Percentiles rank a stretch among this genome's conserved stretches.
These are phyloP conservation scores for Neonectria punicea DNA, from an alignment of 2,329 filamentous ascomycete species.

Conservation along the genomic window DNA sequence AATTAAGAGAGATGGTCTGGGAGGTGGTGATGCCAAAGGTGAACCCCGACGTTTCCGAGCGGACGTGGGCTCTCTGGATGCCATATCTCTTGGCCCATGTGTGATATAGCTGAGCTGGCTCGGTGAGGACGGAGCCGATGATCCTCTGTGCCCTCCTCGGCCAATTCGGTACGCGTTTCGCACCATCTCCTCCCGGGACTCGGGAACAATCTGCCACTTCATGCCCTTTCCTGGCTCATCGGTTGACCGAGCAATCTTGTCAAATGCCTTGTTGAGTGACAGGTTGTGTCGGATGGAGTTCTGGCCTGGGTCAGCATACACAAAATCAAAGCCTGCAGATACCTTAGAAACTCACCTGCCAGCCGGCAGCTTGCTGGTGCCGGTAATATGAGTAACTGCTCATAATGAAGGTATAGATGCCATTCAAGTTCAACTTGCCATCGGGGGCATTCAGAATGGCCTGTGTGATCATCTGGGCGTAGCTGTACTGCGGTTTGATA, in stretches of 20 bases:
- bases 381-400: slow-evolving; percentile 93
- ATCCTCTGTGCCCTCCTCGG: slow-evolving; percentile 72
- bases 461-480: slow-evolving; percentile 96
- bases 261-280: slow-evolving; percentile 93
- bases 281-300: slow-evolving; percentile 98
- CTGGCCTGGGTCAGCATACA: slow-evolving; percentile 51
- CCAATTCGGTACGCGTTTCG: slow-evolving; percentile 74
- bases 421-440: slow-evolving; percentile 88
- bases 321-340: not conserved
- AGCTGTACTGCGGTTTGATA: slow-evolving; percentile 95
- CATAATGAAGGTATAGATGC: slow-evolving; percentile 95
- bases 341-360: slow-evolving; percentile 75
- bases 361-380: slow-evolving; percentile 78
- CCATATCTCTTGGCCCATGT: slow-evolving; percentile 67
- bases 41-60: slow-evolving; percentile 67
- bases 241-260: slow-evolving; percentile 90
- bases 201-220: slow-evolving; percentile 95
- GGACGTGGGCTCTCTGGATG: slow-evolving; percentile 61
- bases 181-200: slow-evolving; percentile 87
- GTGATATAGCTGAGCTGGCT: slow-evolving; percentile 70
- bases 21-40: slow-evolving; percentile 65
- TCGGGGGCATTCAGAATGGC: slow-evolving; percentile 89
- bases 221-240: slow-evolving; percentile 98
- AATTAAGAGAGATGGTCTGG: slow-evolving; percentile 59
- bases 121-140: slow-evolving; percentile 76